Evolutionary conservation across 257 asterid genomes (phyloP).

Genomic region (Marsdenia floribunda): DNA sequence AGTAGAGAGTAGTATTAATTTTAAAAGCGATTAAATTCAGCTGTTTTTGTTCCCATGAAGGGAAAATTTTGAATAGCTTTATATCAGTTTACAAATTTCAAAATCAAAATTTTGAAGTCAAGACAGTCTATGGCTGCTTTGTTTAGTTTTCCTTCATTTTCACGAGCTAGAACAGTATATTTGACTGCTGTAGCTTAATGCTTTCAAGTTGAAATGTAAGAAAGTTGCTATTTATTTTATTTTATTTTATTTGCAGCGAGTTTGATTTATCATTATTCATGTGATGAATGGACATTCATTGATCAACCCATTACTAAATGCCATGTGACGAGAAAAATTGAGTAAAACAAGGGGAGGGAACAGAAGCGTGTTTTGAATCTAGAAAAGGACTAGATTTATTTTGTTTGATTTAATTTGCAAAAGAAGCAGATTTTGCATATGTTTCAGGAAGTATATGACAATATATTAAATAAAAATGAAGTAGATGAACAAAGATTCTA

Average conservation of each 20-base stretch:
- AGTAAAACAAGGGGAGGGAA: not conserved
- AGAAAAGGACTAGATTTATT: not conserved
- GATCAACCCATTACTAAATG: not conserved
- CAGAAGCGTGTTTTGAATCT: not conserved
- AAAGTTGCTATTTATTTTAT: not conserved
- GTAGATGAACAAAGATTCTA: no score
- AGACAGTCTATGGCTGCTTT: not conserved
- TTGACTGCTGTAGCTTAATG: not conserved
- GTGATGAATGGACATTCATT: not conserved
- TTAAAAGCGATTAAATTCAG: not conserved
- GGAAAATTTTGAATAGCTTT: not conserved
- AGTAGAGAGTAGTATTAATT: not conserved
- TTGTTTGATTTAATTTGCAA: not conserved
- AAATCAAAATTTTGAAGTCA: not conserved
- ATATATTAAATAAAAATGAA: not conserved
- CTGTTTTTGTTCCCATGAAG: not conserved
- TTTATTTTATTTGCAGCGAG: not conserved
- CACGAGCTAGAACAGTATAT: not conserved
- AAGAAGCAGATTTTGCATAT: not conserved
- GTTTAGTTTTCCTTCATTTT: not conserved
- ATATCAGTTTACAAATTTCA: not conserved
- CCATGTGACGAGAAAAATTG: not conserved
- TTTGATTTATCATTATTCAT: not conserved
- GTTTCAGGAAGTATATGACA: not conserved
- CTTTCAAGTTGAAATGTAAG: not conserved